phyloP scores from a whole-genome alignment of 2,329 filamentous ascomycete species.

The Blumeria graminis region DNA sequence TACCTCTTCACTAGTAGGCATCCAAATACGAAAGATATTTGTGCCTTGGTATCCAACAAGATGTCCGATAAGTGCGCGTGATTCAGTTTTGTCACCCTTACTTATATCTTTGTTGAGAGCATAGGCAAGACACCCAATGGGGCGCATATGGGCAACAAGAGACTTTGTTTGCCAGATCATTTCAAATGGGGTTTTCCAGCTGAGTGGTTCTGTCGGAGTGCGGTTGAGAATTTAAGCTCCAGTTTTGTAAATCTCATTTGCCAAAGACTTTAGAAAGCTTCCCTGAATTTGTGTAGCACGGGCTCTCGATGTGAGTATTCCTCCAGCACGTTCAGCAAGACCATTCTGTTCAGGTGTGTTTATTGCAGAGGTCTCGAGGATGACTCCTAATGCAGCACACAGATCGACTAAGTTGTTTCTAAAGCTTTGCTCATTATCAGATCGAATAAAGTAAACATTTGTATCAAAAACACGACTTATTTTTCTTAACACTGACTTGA shows the following conservation, averaged over 20 bases:
- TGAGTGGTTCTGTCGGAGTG: neutral
- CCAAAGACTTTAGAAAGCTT: no score
- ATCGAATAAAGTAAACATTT: no score
- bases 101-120: neutral
- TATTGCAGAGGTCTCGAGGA: no score
- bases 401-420: no score
- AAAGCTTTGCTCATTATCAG: no score
- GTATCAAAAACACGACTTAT: neutral
- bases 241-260: no score
- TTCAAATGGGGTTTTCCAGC: neutral
- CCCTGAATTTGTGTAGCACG: no score
- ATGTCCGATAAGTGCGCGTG: neutral
- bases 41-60: neutral
- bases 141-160: neutral
- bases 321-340: no score
- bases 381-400: no score
- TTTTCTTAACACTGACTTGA: neutral
- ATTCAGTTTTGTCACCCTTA: neutral
- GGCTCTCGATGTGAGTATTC: no score
- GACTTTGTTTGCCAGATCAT: neutral
- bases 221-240: neutral
- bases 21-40: neutral
- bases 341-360: no score
- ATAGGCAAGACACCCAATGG: neutral
- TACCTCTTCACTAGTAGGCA: neutral